Base-by-base conservation (phyloP, 176 grass and related monocot species). In the Aegilops tauschii region DNA sequence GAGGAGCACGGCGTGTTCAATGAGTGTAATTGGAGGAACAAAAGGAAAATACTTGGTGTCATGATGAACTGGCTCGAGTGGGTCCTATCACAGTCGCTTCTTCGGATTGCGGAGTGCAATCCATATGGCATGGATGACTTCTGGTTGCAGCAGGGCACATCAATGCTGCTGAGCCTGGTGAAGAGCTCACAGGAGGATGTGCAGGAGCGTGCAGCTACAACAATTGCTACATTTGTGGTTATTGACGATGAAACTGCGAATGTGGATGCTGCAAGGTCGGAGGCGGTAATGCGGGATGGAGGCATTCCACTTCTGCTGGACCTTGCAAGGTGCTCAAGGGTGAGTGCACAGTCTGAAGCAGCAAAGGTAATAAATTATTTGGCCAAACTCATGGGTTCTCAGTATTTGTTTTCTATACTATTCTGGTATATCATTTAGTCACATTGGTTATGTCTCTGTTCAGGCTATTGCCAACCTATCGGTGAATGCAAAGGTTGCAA, bases 391-490 rank as follows among this genome's bases (percentile, higher is more conserved):
- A 13, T 61, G 69, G 78, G 31, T 80, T 79, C 35, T 78, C 45
- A 42, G 9, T 76, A 50, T 39, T 50, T 71, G 39, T 90, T 21
- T 54, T 63, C 54, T 77, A 54, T 54, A 58, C 25, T 52, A 78
- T 49, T 86, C n/a, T 78, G 25, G 39, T 52, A 65, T 81, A 39
- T 40, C 65, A 73, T 82, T 76, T 78, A 18, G 34, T 88, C 47
- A 88, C 52, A 58, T 84, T 77, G 65, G 27, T 56, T 65, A 58
- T 88, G 54, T 65, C 40, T 44, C 39, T 71, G 16, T 92, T 36
- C 87, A 98, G 97, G 97, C 97, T 36, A 99, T 99, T 94, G 97
- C 97, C 67, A 99, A 99, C 77, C 81, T 99, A 78, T 94, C 97
- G 14, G 94, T 99, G 59, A 99, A 99, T 91, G 84, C 90, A 8